phyloP scores from a whole-genome alignment of 495 filamentous ascomycete genomes.

The Podospora fimiseda region DNA sequence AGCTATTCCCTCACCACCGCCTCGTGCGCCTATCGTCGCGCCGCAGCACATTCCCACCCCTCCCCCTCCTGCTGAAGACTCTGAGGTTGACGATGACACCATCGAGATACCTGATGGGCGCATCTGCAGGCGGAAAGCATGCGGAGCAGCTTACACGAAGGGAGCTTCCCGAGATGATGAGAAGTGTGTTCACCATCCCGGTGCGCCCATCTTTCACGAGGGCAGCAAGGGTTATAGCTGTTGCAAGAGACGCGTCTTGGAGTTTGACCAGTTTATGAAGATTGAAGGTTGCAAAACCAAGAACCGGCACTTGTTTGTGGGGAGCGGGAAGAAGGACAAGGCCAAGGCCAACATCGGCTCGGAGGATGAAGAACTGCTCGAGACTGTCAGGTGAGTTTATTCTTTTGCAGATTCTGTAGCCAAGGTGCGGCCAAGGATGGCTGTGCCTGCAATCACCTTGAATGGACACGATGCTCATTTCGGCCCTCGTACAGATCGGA shows the following conservation, averaged over 20 bases:
- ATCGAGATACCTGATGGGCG: slow-evolving; percentile 63
- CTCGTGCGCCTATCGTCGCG: slow-evolving; percentile 44
- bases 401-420: slow-evolving; percentile 15
- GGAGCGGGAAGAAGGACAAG: slow-evolving; percentile 61
- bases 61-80: slow-evolving; percentile 64
- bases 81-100: slow-evolving; percentile 78
- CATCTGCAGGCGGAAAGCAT: slow-evolving; percentile 71
- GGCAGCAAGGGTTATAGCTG: slow-evolving; percentile 95
- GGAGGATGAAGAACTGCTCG: slow-evolving; percentile 52
- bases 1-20: slow-evolving; percentile 39
- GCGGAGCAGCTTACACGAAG: slow-evolving; percentile 57
- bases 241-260: slow-evolving; percentile 89
- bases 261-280: slow-evolving; percentile 97
- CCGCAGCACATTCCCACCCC: slow-evolving; percentile 52
- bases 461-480: slow-evolving; percentile 11
- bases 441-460: slow-evolving; percentile 21
- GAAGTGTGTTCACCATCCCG: slow-evolving; percentile 79
- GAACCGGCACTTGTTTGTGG: slow-evolving; percentile 77
- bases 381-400: slow-evolving; percentile 59
- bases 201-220: slow-evolving; percentile 88
- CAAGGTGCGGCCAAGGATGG: slow-evolving; percentile 27
- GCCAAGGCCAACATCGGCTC: slow-evolving; percentile 18
- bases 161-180: slow-evolving; percentile 59
- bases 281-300: slow-evolving; percentile 85
- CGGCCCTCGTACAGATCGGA: slow-evolving; percentile 54